Percentiles rank a stretch among this genome's conserved stretches.
phyloP scores from a whole-genome alignment of 2,329 filamentous ascomycete species.

The Paraphaeosphaeria sporulosa region DNA sequence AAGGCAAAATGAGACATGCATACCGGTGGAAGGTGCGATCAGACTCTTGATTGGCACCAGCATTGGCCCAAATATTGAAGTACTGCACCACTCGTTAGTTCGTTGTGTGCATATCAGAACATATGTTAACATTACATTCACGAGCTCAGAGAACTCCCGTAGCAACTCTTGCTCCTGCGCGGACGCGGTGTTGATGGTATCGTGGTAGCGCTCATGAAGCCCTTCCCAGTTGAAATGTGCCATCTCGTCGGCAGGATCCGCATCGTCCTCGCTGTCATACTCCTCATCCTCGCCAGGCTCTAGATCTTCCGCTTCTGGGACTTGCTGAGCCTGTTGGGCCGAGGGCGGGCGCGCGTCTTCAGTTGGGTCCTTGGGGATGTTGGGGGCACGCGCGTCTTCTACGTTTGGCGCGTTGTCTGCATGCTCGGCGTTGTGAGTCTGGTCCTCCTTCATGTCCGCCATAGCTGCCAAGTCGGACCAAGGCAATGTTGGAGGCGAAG shows the following conservation, averaged over 20 bases:
- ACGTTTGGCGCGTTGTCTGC: slow-evolving; percentile 14
- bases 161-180: slow-evolving; percentile 70
- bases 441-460: slow-evolving; percentile 16
- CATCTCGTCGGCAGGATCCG: slow-evolving; percentile 49
- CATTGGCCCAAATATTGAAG: slow-evolving; percentile 80
- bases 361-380: slow-evolving; percentile 26
- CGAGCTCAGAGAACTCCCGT: slow-evolving; percentile 67
- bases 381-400: slow-evolving; percentile 15
- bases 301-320: slow-evolving; percentile 12
- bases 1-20: not conserved
- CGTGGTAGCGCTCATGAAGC: slow-evolving; percentile 74
- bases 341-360: slow-evolving; percentile 39
- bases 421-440: slow-evolving; percentile 23
- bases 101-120: not conserved
- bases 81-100: slow-evolving; percentile 62
- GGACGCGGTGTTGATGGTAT: slow-evolving; percentile 69
- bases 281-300: slow-evolving; percentile 17
- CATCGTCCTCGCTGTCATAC: slow-evolving; percentile 25
- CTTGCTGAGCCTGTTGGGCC: slow-evolving; percentile 25
- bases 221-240: slow-evolving; percentile 76
- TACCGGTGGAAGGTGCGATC: slow-evolving; percentile 80
- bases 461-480: slow-evolving; percentile 19
- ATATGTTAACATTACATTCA: slow-evolving; percentile 36
- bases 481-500: slow-evolving; percentile 6
- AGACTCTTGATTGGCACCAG: slow-evolving; percentile 75